Conservation (phyloP, 2,329 filamentous ascomycete species). For the Parasarocladium wereldwijsianum region DNA sequence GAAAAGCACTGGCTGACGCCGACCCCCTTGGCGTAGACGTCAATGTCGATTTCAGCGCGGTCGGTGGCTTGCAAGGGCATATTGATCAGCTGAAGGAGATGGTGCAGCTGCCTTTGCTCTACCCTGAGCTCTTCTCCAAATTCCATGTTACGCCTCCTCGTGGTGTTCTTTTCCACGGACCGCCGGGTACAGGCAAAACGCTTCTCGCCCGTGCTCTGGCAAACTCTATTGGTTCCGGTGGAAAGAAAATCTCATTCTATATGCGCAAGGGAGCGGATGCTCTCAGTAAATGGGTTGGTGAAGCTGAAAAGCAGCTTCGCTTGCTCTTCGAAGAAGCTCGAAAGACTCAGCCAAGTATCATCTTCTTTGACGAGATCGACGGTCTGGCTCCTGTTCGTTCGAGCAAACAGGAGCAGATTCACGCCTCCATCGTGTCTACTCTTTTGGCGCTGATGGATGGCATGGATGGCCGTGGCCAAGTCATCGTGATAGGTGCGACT, state of each 20-base stretch:
- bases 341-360: slow-evolving; percentile 94
- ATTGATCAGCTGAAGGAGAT: slow-evolving; percentile 98
- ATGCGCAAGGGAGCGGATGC: slow-evolving; percentile 99
- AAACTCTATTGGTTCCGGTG: slow-evolving; percentile 76
- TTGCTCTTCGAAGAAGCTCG: slow-evolving; percentile 90
- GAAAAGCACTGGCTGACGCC: slow-evolving; percentile 80
- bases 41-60: slow-evolving; percentile 84
- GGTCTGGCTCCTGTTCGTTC: slow-evolving; percentile 89
- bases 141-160: slow-evolving; percentile 91
- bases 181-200: slow-evolving; percentile 94
- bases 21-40: slow-evolving; percentile 89
- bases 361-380: slow-evolving; percentile 99
- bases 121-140: slow-evolving; percentile 82
- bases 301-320: slow-evolving; percentile 88
- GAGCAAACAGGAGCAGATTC: slow-evolving; percentile 97
- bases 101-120: slow-evolving; percentile 86
- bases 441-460: slow-evolving; percentile 92
- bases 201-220: slow-evolving; percentile 86
- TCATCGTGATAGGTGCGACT: slow-evolving; percentile 97
- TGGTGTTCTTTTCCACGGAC: slow-evolving; percentile 91
- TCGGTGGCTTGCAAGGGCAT: slow-evolving; percentile 82
- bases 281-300: slow-evolving; percentile 96
- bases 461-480: slow-evolving; percentile 95
- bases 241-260: slow-evolving; percentile 94
- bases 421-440: slow-evolving; percentile 92